Evolutionary conservation across 495 filamentous ascomycete species (phyloP), one percentile per base, ranked within the genome.

Genomic region (Penicillium macrosclerotiorum): DNA sequence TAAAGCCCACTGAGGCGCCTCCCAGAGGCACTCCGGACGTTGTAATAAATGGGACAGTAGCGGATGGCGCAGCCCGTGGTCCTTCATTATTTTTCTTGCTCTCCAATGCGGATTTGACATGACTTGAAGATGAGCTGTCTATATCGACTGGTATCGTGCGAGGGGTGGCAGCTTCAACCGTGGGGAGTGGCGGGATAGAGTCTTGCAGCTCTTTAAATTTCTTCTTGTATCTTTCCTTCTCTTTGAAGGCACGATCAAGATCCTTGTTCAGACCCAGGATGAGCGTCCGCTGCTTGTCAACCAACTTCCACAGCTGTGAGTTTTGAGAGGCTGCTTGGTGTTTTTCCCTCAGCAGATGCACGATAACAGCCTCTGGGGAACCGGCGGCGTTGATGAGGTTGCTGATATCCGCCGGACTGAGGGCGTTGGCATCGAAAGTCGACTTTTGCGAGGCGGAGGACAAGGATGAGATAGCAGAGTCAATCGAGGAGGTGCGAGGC

Each of bases 221-320:
- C 68, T 89, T 91, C 47, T 85, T 81, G 63, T 96, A 98, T 47
- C 85, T 83, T 34, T 97, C 93, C 64, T 96, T 97, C 52, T 96
- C 93, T 61, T 95, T 95, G 56, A 95, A 63, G 3, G 92, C 84
- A 37, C 87, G 82, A 64, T 96, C 91, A 18, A 98, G 75, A 59
- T 98, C 93, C 65, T 93, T 94, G 56, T 97, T 96, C 27, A 98
- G 73, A 1, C 93, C 94, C 19, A 96, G 57, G 25, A 98, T 90
- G 77, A 98, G 87, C 0, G 90, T 83, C 36, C 93, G 78, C 66
- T 98, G 93, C 65, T 98, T 97, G 63, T 97, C 90, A 19, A 98
- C 90, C 36, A 98, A 69, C 41, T 88, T 83, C 93, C 93, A 98
- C 48, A 98, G 68, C 64, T 97, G 92, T 12, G 85, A 74, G 63